Evolutionary conservation across 768 basidiomycete genomes (phyloP).

Genomic region (Coprinellus aureogranulatus): DNA sequence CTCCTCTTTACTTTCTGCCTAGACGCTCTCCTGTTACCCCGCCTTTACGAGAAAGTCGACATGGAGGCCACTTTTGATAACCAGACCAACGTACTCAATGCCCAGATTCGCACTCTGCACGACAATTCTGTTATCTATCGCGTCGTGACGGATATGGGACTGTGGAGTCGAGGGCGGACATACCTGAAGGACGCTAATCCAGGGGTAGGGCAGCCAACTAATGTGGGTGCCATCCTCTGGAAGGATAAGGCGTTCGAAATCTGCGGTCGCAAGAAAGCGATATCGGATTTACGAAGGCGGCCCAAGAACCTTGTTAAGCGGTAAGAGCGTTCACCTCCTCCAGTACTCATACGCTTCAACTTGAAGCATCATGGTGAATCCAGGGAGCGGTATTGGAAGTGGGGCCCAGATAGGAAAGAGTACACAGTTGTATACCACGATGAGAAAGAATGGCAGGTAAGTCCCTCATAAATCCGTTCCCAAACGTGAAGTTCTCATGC

Average conservation of each 20-base stretch:
- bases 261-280: constrained; percentile 35
- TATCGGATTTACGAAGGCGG: constrained; percentile 40
- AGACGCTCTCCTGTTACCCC: neutral
- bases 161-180: constrained; percentile 43
- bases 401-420: constrained; percentile 42
- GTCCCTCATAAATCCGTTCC: constrained; percentile 8
- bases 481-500: neutral
- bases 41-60: neutral
- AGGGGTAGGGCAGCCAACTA: constrained; percentile 23
- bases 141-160: constrained; percentile 41
- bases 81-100: constrained; percentile 46
- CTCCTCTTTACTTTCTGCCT: neutral
- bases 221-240: constrained; percentile 52
- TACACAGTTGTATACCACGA: constrained; percentile 42
- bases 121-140: constrained; percentile 46
- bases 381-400: constrained; percentile 45
- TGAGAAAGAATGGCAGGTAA: constrained; percentile 45
- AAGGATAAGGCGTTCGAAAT: constrained; percentile 48
- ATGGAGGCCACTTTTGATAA: constrained; percentile 57
- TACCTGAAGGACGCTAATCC: constrained; percentile 50
- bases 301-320: constrained; percentile 18
- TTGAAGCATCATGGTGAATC: neutral
- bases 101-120: constrained; percentile 39
- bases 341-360: neutral
- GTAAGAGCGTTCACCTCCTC: neutral